Base-by-base conservation (phyloP, 73 alveolate species). In the Breviolum minutum region DNA sequence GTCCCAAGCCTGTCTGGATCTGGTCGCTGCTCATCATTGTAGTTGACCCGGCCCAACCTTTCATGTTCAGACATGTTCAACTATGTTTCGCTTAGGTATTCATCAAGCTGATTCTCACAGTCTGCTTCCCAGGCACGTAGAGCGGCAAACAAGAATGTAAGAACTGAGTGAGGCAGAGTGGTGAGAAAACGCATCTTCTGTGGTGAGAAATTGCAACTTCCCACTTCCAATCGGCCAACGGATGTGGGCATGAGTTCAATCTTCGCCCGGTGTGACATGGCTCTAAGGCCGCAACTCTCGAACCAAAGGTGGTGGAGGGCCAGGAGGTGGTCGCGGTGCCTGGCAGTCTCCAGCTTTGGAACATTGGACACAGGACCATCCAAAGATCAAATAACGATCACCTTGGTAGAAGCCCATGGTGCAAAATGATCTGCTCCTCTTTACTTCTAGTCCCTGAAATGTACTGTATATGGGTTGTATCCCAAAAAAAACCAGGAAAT, bases 21-120 rank as follows among this genome's bases (percentile, higher is more conserved):
- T 63, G 98, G 98, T 5, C 98, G 98, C 81, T 92, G 98, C 69
- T 92, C 98, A n/a, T 92, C 98, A 66, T 92, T 92, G 98, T 92
- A 92, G 54, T 92, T 73, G 61, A 92, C 98, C 8, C 98, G 89
- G 73, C 98, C 98, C 24, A 92, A 80, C 98, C 98, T 92, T 19
- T 9, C 77, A 68, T 17, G 24, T 68, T 14, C 77, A 68, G 77
- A 68, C 2, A 14, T 68, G 77, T 68, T 68, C n/a, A 1, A 6
- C 17, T 68, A 22, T 22, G n/a, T 68, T 68, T 68, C 0, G 77
- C 24, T 68, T 22, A 68, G n/a, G n/a, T n/a, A n/a, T n/a, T n/a
- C n/a, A n/a, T n/a, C n/a, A 40, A 71, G 2, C 69, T 68, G 10
- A 64, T 13, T 16, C 60, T 40, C 10, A 6, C 26, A 10, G 60